Evolutionary conservation across 805 yeast genomes (phyloP).

Genomic region (Zygosaccharomyces bailii): DNA sequence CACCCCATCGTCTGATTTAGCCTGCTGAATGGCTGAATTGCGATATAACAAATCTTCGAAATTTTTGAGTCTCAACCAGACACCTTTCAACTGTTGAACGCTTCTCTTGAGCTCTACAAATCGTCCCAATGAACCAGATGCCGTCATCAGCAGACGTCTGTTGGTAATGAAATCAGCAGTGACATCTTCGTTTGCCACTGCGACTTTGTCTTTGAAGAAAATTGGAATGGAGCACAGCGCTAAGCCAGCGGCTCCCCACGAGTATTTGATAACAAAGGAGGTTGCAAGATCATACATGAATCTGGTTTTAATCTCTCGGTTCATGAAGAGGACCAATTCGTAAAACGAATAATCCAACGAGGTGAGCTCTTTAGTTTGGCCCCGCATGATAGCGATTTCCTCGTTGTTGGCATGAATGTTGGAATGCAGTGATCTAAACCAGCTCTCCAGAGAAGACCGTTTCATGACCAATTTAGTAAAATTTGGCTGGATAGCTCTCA

Average conservation of each 20-base stretch:
- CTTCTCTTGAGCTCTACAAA: constrained; percentile 81
- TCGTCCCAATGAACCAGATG: constrained; percentile 85
- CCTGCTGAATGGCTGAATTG: constrained; percentile 15
- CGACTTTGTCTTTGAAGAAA: constrained; percentile 49
- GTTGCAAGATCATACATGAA: constrained; percentile 82
- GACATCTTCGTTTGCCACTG: constrained; percentile 34
- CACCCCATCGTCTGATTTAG: constrained; percentile 35
- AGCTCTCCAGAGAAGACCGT: constrained; percentile 78
- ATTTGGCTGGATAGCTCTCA: constrained; percentile 81
- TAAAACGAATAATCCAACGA: constrained; percentile 76
- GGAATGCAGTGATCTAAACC: constrained; percentile 77
- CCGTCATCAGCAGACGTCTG: constrained; percentile 75
- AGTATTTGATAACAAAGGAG: constrained; percentile 82
- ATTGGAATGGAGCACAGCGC: constrained; percentile 85
- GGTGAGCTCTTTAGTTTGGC: constrained; percentile 75
- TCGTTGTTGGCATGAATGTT: constrained; percentile 75
- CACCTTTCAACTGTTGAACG: constrained; percentile 78
- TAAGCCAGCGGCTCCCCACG: constrained; percentile 95
- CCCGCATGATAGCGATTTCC: constrained; percentile 81
- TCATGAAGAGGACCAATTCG: constrained; percentile 71
- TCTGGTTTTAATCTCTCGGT: constrained; percentile 70
- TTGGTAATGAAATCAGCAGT: constrained; percentile 88
- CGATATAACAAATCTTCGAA: constrained; percentile 62
- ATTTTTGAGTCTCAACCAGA: constrained; percentile 67
- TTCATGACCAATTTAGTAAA: constrained; percentile 76